These are phyloP conservation scores for Areca catechu DNA, from an alignment of 176 grass and related monocot species.

Conservation along the genomic window DNA sequence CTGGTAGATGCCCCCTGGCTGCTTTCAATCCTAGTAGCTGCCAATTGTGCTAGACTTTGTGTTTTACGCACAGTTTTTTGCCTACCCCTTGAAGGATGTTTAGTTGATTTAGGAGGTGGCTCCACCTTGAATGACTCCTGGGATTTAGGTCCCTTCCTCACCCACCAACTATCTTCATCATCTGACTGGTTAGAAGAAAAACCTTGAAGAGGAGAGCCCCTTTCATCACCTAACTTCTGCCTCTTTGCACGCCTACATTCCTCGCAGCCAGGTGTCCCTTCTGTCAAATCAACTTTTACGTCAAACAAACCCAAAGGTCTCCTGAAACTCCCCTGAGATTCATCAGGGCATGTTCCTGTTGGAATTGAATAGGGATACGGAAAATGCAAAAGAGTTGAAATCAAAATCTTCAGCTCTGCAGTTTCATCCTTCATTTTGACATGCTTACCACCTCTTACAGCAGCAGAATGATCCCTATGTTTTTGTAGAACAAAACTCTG, in stretches of 20 bases:
- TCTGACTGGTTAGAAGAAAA: conserved; percentile 57
- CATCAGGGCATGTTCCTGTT: conserved; percentile 36
- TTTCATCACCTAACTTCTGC: conserved; percentile 55
- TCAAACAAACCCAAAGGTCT: conserved; percentile 45
- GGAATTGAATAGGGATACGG: conserved; percentile 6
- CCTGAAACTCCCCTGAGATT: conserved; percentile 50
- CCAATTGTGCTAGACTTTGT: conserved; percentile 91
- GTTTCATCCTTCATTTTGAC: conserved; percentile 50
- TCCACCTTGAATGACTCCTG: conserved; percentile 78
- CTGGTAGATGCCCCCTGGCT: conserved; percentile 96
- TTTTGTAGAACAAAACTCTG: conserved; percentile 41
- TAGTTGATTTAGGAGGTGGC: conserved; percentile 47
- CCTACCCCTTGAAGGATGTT: conserved; percentile 80
- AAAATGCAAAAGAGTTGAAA: conserved; percentile 64
- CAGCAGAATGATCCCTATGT: conserved; percentile 26
- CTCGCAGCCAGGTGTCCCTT: conserved; percentile 58
- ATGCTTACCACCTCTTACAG: conserved; percentile 37
- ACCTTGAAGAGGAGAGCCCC: conserved; percentile 41
- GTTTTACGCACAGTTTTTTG: conserved; percentile 78
- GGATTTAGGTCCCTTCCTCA: conserved; percentile 66
- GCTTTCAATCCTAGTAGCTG: conserved; percentile 80
- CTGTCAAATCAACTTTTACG: conserved; percentile 56
- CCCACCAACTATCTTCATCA: conserved; percentile 96
- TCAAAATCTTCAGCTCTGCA: conserved; percentile 52
- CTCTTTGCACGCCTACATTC: conserved; percentile 71